These are phyloP conservation scores for Cryptococcus deneoformans DNA, from an alignment of 1,284 basidiomycete species.

Conservation along the genomic window DNA sequence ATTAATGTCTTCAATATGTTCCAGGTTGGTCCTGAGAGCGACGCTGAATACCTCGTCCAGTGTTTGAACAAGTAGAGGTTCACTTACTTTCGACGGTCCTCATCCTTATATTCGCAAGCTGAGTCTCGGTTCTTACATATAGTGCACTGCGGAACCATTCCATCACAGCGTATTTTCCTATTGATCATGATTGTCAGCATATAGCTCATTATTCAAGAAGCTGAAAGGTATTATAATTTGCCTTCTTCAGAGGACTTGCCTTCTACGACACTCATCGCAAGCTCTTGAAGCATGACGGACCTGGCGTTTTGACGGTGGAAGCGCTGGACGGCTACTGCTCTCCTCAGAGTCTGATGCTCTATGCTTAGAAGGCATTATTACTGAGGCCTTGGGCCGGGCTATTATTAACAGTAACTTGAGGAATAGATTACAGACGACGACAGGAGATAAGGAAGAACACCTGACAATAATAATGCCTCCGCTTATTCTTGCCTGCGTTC, in stretches of 20 bases:
- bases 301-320: no score
- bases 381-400: no score
- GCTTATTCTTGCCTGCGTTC: no score
- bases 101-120: constrained; percentile 20
- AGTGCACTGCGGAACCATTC: constrained; percentile 9
- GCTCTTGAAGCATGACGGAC: constrained; percentile 14
- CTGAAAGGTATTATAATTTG: neutral
- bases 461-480: no score
- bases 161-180: constrained; percentile 23
- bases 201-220: neutral
- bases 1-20: constrained; percentile 10
- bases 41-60: neutral
- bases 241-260: constrained; percentile 7
- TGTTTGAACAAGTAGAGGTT: neutral
- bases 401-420: no score
- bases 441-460: no score
- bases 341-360: no score
- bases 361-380: no score
- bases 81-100: constrained; percentile 23
- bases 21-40: constrained; percentile 5
- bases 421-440: no score
- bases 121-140: constrained; percentile 11
- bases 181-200: neutral
- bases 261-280: constrained; percentile 19
- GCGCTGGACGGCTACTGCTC: no score